These are phyloP conservation scores for Xylaria digitata DNA, from an alignment of 2,329 filamentous ascomycete genomes.

Conservation along the genomic window DNA sequence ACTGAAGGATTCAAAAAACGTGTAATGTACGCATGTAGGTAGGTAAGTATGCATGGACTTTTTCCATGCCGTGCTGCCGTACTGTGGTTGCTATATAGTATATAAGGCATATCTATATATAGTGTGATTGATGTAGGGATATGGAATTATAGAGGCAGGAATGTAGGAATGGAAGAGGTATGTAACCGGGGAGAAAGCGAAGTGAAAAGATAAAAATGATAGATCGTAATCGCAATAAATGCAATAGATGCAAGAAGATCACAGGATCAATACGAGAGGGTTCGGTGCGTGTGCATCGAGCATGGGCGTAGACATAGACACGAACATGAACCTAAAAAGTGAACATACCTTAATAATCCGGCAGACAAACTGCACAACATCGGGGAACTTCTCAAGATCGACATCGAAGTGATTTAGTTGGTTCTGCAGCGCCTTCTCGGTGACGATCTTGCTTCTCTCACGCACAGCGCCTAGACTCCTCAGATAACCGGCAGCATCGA, in stretches of 20 bases:
- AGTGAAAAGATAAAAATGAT: too few relatives aligned
- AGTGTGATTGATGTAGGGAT: background rate
- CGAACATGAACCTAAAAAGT: background rate
- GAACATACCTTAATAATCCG: constrained; percentile 87
- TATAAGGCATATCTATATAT: constrained; percentile 28
- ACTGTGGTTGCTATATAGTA: background rate
- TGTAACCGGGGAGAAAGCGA: background rate
- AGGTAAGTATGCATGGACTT: constrained; percentile 35
- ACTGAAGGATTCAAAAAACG: constrained; percentile 16
- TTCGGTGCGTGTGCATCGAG: background rate
- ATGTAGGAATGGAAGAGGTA: background rate
- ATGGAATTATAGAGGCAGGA: background rate
- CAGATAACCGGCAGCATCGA: constrained; percentile 91
- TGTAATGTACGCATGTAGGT: constrained; percentile 12
- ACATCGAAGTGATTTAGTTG: constrained; percentile 88
- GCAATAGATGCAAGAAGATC: background rate
- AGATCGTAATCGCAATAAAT: background rate
- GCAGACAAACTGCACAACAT: constrained; percentile 88
- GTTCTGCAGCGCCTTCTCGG: constrained; percentile 81
- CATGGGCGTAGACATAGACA: background rate
- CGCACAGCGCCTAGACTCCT: constrained; percentile 89
- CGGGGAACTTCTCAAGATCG: constrained; percentile 83
- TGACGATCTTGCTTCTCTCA: constrained; percentile 78
- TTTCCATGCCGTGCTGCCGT: constrained; percentile 31
- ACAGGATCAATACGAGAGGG: background rate